Evolutionary conservation across 225 moss, liverwort and hornwort species (phyloP).

Genomic region (Asterella californica): DNA sequence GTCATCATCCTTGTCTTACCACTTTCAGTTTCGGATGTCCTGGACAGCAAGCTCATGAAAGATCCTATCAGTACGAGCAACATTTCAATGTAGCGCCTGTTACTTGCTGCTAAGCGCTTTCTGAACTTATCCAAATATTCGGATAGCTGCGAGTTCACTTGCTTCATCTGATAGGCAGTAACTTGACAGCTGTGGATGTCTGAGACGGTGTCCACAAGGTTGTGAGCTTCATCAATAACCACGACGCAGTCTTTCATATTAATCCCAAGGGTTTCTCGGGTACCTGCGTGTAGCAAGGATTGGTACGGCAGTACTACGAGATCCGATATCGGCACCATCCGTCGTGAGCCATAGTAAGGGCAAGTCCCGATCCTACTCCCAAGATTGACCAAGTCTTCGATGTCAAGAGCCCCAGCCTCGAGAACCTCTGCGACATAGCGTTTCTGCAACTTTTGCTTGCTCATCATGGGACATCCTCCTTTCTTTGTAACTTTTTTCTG

Average conservation of each 20-base stretch:
- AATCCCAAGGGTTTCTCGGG: slow-evolving; percentile 82
- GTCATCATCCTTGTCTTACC: slow-evolving; percentile 60
- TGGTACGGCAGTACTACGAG: slow-evolving; percentile 93
- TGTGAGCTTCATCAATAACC: slow-evolving; percentile 95
- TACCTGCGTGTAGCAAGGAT: slow-evolving; percentile 75
- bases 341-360: slow-evolving; percentile 90
- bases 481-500: slow-evolving; percentile 46
- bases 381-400: slow-evolving; percentile 77
- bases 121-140: slow-evolving; percentile 88
- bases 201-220: slow-evolving; percentile 88
- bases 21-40: slow-evolving; percentile 26
- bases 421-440: slow-evolving; percentile 68
- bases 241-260: slow-evolving; percentile 84
- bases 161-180: slow-evolving; percentile 59
- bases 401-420: slow-evolving; percentile 63
- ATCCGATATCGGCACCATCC: slow-evolving; percentile 71
- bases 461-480: slow-evolving; percentile 84
- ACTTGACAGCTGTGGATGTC: slow-evolving; percentile 87
- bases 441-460: slow-evolving; percentile 70
- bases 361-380: slow-evolving; percentile 80
- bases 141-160: slow-evolving; percentile 80
- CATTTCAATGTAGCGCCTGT: slow-evolving; percentile 79
- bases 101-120: slow-evolving; percentile 71
- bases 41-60: slow-evolving; percentile 54
- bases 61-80: slow-evolving; percentile 70